Evolutionary conservation across 768 basidiomycete species (phyloP).

Genomic region (Mycena vulgaris): DNA sequence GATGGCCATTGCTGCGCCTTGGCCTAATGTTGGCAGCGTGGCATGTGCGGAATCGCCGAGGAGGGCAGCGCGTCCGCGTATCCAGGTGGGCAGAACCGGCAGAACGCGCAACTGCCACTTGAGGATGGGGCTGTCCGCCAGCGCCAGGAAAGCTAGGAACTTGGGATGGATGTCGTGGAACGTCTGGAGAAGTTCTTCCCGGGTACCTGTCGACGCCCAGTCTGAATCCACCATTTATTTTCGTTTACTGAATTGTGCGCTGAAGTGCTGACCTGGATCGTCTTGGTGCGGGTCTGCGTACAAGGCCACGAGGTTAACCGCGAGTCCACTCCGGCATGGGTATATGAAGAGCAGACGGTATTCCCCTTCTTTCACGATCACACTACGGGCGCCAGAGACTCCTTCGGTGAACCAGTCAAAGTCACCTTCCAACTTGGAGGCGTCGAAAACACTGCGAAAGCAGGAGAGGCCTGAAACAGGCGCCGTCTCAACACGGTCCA

Average conservation of each 20-base stretch:
- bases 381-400: neutral
- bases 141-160: conserved; percentile 11
- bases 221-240: neutral
- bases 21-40: conserved; percentile 43
- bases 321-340: conserved; percentile 16
- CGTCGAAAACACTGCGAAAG: conserved; percentile 30
- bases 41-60: conserved; percentile 43
- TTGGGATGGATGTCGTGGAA: conserved; percentile 27
- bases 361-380: neutral
- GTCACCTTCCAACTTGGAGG: conserved; percentile 19
- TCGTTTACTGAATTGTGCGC: no score
- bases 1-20: conserved; percentile 46
- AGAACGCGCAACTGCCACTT: conserved; percentile 31
- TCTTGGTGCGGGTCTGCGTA: conserved; percentile 26
- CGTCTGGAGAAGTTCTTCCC: conserved; percentile 9
- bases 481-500: conserved; percentile 8
- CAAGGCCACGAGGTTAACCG: conserved; percentile 19
- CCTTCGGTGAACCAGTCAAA: conserved; percentile 27
- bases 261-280: conserved; percentile 13
- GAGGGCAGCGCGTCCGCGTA: conserved; percentile 22
- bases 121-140: conserved; percentile 26
- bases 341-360: conserved; percentile 10
- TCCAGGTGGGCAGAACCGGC: conserved; percentile 30
- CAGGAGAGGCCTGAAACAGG: conserved; percentile 16
- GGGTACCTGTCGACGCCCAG: conserved; percentile 15